These are phyloP conservation scores for Astrothelium macrocarpum DNA, from an alignment of 495 filamentous ascomycete species.

Conservation along the genomic window DNA sequence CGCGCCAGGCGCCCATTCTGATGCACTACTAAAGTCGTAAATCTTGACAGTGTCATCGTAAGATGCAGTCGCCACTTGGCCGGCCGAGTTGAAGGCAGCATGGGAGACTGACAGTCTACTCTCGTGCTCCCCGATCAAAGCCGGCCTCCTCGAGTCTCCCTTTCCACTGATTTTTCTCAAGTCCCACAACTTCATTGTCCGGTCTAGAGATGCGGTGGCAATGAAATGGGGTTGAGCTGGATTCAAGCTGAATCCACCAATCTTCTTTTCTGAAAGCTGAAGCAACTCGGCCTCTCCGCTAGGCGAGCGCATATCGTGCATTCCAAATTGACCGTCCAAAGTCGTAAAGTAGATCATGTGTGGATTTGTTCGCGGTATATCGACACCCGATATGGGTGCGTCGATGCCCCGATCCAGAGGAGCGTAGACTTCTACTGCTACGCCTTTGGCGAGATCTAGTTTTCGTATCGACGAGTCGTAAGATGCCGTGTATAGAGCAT, in stretches of 20 bases:
- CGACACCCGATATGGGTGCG: slow-evolving; percentile 69
- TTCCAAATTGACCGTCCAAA: slow-evolving; percentile 66
- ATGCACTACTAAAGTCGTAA: slow-evolving; percentile 61
- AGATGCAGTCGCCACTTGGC: slow-evolving; percentile 78
- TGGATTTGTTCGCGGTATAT: slow-evolving; percentile 59
- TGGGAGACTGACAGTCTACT: slow-evolving; percentile 81
- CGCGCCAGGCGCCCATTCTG: slow-evolving; percentile 53
- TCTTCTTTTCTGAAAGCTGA: slow-evolving; percentile 84
- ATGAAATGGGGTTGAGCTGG: slow-evolving; percentile 68
- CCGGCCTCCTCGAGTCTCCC: slow-evolving; percentile 44
- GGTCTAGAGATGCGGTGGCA: slow-evolving; percentile 86
- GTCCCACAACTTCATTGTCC: slow-evolving; percentile 87
- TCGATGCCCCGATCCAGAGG: slow-evolving; percentile 59
- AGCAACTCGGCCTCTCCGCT: slow-evolving; percentile 50
- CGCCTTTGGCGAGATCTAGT: slow-evolving; percentile 69
- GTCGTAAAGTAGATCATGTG: slow-evolving; percentile 82
- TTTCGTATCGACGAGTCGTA: slow-evolving; percentile 91
- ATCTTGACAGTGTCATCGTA: slow-evolving; percentile 96
- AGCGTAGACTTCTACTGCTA: slow-evolving; percentile 69
- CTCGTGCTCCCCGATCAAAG: slow-evolving; percentile 68
- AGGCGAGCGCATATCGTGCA: slow-evolving; percentile 62
- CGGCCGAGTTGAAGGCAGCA: slow-evolving; percentile 72
- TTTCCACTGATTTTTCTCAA: slow-evolving; percentile 62
- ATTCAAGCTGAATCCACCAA: slow-evolving; percentile 82
- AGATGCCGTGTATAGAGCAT: slow-evolving; percentile 69